phyloP scores from a whole-genome alignment of 2,329 filamentous ascomycete genomes.

The Fusarium sp. region DNA sequence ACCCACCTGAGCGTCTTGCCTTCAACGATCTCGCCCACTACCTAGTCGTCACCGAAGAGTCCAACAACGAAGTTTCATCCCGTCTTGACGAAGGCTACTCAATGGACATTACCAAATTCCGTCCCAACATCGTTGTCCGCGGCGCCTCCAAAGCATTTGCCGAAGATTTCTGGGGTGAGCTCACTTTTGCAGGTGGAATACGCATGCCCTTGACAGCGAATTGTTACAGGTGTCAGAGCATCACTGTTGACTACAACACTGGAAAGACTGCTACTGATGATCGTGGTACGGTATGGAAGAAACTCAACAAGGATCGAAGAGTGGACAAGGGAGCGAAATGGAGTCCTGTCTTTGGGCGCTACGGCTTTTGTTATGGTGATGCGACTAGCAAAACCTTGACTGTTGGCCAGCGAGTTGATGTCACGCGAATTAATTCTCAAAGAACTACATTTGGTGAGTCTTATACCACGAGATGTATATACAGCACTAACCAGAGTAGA shows the following conservation, averaged over 20 bases:
- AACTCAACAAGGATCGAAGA: constrained; percentile 37
- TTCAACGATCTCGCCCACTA: constrained; percentile 39
- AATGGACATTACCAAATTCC: constrained; percentile 40
- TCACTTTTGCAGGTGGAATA: constrained; percentile 25
- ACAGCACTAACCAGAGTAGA: constrained; percentile 2
- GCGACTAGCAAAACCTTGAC: not conserved
- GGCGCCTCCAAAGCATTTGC: constrained; percentile 28
- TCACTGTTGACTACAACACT: constrained; percentile 37
- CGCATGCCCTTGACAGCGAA: constrained; percentile 35
- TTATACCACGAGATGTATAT: fast-evolving
- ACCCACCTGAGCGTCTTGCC: constrained; percentile 16
- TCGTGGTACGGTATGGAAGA: constrained; percentile 35
- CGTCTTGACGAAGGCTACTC: constrained; percentile 7
- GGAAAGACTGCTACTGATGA: constrained; percentile 34
- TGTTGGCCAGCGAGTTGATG: constrained; percentile 21
- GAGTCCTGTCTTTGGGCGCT: constrained; percentile 38
- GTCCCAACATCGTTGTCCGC: constrained; percentile 37
- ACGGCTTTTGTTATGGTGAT: constrained; percentile 36
- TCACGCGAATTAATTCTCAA: constrained; percentile 20
- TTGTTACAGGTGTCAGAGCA: constrained; percentile 38
- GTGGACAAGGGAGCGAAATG: constrained; percentile 38
- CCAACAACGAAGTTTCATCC: constrained; percentile 30
- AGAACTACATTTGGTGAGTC: constrained; percentile 35
- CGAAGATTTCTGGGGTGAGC: constrained; percentile 37
- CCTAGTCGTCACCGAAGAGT: constrained; percentile 39